phyloP scores from a whole-genome alignment of 768 basidiomycete genomes.

The Lactarius trivialis region DNA sequence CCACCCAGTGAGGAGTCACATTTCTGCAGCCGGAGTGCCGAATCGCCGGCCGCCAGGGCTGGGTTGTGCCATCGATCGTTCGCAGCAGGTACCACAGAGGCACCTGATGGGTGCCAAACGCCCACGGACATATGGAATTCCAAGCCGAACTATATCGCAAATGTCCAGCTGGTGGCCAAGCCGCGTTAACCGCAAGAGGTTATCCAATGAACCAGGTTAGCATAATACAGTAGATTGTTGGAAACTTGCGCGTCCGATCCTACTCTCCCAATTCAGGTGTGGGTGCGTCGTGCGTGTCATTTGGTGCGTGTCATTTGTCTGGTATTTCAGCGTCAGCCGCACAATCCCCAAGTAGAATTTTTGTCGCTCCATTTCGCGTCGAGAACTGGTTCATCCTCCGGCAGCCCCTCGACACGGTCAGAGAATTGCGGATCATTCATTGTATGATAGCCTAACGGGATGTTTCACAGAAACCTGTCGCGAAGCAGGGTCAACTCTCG shows the following conservation, averaged over 20 bases:
- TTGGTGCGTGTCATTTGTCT: neutral
- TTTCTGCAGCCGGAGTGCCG: neutral
- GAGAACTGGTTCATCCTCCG: neutral
- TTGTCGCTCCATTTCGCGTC: neutral
- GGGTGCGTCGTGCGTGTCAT: neutral
- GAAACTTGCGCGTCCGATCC: constrained; percentile 4
- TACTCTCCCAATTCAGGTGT: neutral
- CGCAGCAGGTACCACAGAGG: neutral
- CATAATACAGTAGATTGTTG: neutral
- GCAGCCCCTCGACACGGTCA: neutral
- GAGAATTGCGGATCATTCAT: constrained; percentile 3
- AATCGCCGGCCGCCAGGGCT: constrained; percentile 5
- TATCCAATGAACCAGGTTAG: neutral
- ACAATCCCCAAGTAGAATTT: neutral
- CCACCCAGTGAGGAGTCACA: neutral
- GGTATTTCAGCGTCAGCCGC: neutral
- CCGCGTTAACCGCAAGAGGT: neutral
- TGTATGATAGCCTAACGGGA: neutral
- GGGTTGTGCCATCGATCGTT: neutral
- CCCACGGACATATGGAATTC: constrained; percentile 21
- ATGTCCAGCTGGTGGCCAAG: neutral
- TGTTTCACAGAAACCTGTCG: neutral
- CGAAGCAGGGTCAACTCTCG: constrained; percentile 1
- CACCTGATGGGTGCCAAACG: constrained; percentile 8
- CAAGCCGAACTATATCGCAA: constrained; percentile 7